phyloP scores from a whole-genome alignment of 106 monocot species.

The Acanthochlamys bracteata region DNA sequence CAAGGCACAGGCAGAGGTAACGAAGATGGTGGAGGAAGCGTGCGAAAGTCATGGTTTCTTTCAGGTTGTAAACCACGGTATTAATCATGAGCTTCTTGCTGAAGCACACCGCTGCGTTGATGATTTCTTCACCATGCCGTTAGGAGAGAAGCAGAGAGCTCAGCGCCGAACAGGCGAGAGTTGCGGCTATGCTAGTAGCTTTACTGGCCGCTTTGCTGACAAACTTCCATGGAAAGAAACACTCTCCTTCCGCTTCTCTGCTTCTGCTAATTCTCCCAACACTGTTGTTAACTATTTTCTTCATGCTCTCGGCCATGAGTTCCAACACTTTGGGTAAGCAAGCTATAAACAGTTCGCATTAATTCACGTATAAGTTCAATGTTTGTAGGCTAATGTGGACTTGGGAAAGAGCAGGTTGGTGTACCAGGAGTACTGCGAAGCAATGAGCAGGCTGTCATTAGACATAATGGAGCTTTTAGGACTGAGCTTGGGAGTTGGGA shows the following conservation, averaged over 20 bases:
- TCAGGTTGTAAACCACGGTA: slow-evolving; percentile 83
- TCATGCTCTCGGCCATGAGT: slow-evolving; percentile 29
- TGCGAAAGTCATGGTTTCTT: slow-evolving; percentile 88
- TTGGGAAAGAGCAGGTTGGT: slow-evolving; percentile 51
- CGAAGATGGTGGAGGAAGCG: slow-evolving; percentile 28
- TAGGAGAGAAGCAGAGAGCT: slow-evolving; percentile 58
- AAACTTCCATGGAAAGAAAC: slow-evolving; percentile 97
- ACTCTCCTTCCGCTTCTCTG: slow-evolving; percentile 55
- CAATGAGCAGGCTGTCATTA: slow-evolving; percentile 59
- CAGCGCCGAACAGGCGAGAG: slow-evolving; percentile 54
- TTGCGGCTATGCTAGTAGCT: slow-evolving; percentile 92
- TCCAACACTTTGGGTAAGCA: slow-evolving; percentile 38
- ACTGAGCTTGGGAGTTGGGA: slow-evolving; percentile 41
- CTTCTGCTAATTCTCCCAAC: slow-evolving; percentile 5
- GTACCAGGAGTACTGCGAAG: slow-evolving; percentile 67
- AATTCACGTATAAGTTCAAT: too few species aligned
- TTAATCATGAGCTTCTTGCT: slow-evolving; percentile 32
- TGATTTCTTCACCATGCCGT: slow-evolving; percentile 64
- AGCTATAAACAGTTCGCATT: background rate
- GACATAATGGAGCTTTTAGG: slow-evolving; percentile 79
- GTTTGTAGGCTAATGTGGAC: too few species aligned
- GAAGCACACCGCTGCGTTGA: slow-evolving; percentile 56
- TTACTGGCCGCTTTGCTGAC: slow-evolving; percentile 69
- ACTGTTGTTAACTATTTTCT: slow-evolving; percentile 37
- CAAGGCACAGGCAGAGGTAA: slow-evolving; percentile 9